phyloP scores from a whole-genome alignment of 2,329 filamentous ascomycete genomes.

The Onygenales sp. region DNA sequence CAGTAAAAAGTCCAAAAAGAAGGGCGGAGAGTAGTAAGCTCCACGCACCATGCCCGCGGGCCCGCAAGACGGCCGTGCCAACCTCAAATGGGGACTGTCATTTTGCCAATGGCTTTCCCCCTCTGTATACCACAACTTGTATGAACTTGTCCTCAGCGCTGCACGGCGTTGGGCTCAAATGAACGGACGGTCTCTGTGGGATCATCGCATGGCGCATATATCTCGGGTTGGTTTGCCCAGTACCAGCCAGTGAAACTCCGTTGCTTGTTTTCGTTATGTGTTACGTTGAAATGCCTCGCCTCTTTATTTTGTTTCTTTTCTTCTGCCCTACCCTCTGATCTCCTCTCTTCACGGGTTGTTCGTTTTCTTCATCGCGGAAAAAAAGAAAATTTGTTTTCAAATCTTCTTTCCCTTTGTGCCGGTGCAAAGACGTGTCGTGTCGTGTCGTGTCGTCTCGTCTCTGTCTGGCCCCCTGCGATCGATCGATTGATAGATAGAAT shows the following conservation, averaged over 20 bases:
- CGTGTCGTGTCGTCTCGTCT: no score
- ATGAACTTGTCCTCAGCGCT: background rate
- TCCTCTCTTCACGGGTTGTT: no score
- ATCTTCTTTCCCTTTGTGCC: no score
- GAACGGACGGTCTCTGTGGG: background rate
- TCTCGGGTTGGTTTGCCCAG: background rate
- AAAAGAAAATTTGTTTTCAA: no score
- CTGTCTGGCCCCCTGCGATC: no score
- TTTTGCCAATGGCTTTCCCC: background rate
- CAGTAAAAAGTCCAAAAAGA: constrained; percentile 57
- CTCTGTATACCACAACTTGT: background rate
- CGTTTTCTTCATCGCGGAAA: no score
- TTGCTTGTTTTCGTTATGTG: background rate
- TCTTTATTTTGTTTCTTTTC: no score
- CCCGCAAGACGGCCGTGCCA: background rate
- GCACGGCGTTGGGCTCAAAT: background rate
- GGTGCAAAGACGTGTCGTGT: no score
- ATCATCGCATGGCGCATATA: background rate
- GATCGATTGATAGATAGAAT: no score
- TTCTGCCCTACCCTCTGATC: no score
- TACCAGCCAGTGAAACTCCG: no score
- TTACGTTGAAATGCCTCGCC: no score
- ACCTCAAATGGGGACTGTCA: background rate
- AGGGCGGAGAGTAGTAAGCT: constrained; percentile 25
- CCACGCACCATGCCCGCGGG: background rate